Conservation (phyloP, 805 yeast genomes). For the Torulaspora microellipsoides region DNA sequence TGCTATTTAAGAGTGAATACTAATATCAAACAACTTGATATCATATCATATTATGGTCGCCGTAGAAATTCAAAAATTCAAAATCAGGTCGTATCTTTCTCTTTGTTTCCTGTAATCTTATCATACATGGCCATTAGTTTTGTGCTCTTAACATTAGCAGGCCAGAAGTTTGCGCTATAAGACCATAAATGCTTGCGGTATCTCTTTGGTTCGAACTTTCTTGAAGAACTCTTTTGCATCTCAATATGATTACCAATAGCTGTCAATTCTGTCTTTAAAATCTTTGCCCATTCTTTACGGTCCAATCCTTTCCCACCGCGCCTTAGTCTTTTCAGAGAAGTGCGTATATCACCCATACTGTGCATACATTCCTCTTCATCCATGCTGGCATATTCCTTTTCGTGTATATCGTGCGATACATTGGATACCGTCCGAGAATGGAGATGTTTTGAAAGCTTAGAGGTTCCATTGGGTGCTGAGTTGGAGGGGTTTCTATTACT, state of each 20-base stretch:
- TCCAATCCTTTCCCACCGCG: conserved; percentile 70
- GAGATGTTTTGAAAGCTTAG: conserved; percentile 2
- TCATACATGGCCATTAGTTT: conserved; percentile 75
- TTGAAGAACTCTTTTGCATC: conserved; percentile 31
- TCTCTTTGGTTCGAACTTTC: conserved; percentile 36
- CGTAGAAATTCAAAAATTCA: too few species aligned
- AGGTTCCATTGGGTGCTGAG: conserved; percentile 4
- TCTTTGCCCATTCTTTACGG: conserved; percentile 71
- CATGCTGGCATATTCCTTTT: conserved; percentile 67
- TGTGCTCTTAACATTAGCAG: conserved; percentile 69
- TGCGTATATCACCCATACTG: conserved; percentile 59
- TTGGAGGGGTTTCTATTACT: conserved; percentile 5
- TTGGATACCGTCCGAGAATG: conserved; percentile 6
- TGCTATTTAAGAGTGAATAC: too few species aligned
- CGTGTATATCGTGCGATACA: conserved; percentile 13
- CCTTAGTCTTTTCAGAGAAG: conserved; percentile 60
- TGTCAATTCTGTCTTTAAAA: conserved; percentile 62
- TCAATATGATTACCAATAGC: conserved; percentile 70
- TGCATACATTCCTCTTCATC: conserved; percentile 66
- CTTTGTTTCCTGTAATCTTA: conserved; percentile 37
- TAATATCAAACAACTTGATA: too few species aligned
- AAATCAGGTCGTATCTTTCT: too few species aligned
- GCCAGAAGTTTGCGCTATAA: conserved; percentile 83
- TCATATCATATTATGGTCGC: too few species aligned
- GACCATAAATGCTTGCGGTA: conserved; percentile 72